Conservation (phyloP, 305 asterid genomes). For the Andrographis paniculata region DNA sequence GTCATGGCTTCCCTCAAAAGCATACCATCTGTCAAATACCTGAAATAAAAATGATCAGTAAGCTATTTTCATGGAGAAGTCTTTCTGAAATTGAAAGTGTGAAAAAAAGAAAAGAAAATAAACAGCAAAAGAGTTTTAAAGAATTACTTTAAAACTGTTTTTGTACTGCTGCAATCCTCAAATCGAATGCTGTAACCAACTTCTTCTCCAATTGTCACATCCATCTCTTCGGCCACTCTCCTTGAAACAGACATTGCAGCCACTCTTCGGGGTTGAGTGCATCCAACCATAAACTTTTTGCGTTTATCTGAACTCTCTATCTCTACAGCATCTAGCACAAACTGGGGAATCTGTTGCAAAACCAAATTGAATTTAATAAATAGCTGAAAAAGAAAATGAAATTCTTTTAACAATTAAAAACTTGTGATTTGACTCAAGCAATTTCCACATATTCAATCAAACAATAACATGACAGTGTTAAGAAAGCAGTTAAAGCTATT, state of each 20-base stretch:
- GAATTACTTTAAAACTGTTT: slow-evolving; percentile 67
- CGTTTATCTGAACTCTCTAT: slow-evolving; percentile 63
- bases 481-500: neutral
- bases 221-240: slow-evolving; percentile 99
- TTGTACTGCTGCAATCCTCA: slow-evolving; percentile 86
- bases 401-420: neutral
- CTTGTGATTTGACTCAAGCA: neutral
- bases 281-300: slow-evolving; percentile 77
- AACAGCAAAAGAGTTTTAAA: neutral
- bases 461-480: too few species aligned
- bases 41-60: slow-evolving; percentile 21
- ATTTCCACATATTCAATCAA: too few species aligned
- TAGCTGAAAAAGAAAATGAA: neutral
- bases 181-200: slow-evolving; percentile 96
- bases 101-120: neutral
- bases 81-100: neutral
- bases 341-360: slow-evolving; percentile 76
- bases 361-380: neutral
- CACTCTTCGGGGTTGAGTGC: slow-evolving; percentile 94
- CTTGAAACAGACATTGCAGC: slow-evolving; percentile 97
- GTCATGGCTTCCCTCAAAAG: slow-evolving; percentile 99
- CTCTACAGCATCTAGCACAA: slow-evolving; percentile 77
- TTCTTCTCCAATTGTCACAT: slow-evolving; percentile 89
- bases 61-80: neutral
- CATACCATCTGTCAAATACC: slow-evolving; percentile 98